Conservation (phyloP, 2,329 filamentous ascomycete species). For the Alternaria arborescens region DNA sequence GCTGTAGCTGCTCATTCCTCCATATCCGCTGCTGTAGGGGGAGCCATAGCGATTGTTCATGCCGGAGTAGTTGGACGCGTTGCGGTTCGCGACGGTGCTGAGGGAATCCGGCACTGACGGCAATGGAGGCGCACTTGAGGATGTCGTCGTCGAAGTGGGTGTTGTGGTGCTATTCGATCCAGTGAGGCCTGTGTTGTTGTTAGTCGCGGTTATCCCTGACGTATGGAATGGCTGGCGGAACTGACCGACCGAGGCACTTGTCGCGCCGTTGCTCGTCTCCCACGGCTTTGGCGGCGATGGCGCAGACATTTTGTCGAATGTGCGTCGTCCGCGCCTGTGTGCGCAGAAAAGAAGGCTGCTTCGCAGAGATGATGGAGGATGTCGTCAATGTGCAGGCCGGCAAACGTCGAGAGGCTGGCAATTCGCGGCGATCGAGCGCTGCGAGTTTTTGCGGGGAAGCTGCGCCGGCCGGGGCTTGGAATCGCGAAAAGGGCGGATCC, state of each 20-base stretch:
- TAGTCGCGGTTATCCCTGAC: constrained; percentile 31
- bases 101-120: constrained; percentile 84
- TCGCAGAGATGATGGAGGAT: constrained; percentile 15
- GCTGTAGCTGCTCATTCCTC: constrained; percentile 63
- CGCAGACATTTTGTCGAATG: constrained; percentile 60
- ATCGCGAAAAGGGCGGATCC: constrained; percentile 21
- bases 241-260: constrained; percentile 51
- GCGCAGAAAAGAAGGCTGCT: constrained; percentile 15
- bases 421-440: constrained; percentile 14
- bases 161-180: constrained; percentile 52
- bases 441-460: constrained; percentile 20
- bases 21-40: constrained; percentile 58
- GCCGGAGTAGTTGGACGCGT: constrained; percentile 80
- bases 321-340: constrained; percentile 35
- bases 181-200: constrained; percentile 43
- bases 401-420: constrained; percentile 12
- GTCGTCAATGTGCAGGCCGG: constrained; percentile 18
- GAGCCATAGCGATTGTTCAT: constrained; percentile 65
- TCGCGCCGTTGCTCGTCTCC: constrained; percentile 78
- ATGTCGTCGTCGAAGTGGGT: constrained; percentile 53
- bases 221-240: constrained; percentile 23
- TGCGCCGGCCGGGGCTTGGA: constrained; percentile 9
- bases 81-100: constrained; percentile 82
- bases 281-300: constrained; percentile 95
- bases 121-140: constrained; percentile 68